Evolutionary conservation across 192 early-diverging fungal species (phyloP).

Genomic region (Coemansia javaensis): DNA sequence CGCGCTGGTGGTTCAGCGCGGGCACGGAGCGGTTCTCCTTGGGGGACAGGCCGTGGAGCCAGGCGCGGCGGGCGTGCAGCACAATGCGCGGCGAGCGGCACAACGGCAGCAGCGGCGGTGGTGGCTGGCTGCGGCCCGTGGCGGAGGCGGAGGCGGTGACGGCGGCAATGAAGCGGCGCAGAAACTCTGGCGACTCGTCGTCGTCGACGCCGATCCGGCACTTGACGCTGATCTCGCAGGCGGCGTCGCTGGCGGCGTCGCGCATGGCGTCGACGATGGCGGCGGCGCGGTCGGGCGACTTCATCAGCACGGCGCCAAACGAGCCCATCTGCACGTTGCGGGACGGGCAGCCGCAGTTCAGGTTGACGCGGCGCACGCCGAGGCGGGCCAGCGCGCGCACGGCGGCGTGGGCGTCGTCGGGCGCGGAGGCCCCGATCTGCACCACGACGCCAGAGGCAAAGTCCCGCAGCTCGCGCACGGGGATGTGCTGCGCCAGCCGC

Average conservation of each 20-base stretch:
- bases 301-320: conserved; percentile 73
- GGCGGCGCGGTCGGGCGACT: conserved; percentile 54
- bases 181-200: conserved; percentile 58
- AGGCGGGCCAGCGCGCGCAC: conserved; percentile 46
- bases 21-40: conserved; percentile 66
- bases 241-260: conserved; percentile 14
- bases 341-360: conserved; percentile 74
- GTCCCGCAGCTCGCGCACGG: conserved; percentile 23
- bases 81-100: conserved; percentile 48
- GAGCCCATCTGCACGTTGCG: conserved; percentile 59
- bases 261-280: conserved; percentile 57
- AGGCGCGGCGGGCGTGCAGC: conserved; percentile 67
- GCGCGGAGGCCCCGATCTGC: conserved; percentile 36
- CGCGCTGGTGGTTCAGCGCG: conserved; percentile 59
- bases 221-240: conserved; percentile 63
- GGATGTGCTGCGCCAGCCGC: conserved; percentile 23
- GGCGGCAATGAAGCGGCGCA: conserved; percentile 35
- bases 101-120: no score
- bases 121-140: no score
- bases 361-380: conserved; percentile 61
- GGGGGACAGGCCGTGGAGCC: conserved; percentile 61
- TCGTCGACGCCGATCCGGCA: conserved; percentile 74
- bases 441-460: conserved; percentile 38
- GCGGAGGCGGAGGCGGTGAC: no score
- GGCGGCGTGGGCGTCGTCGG: conserved; percentile 24